These are phyloP conservation scores for Didymella segeticola DNA, from an alignment of 2,329 filamentous ascomycete genomes.

Conservation along the genomic window DNA sequence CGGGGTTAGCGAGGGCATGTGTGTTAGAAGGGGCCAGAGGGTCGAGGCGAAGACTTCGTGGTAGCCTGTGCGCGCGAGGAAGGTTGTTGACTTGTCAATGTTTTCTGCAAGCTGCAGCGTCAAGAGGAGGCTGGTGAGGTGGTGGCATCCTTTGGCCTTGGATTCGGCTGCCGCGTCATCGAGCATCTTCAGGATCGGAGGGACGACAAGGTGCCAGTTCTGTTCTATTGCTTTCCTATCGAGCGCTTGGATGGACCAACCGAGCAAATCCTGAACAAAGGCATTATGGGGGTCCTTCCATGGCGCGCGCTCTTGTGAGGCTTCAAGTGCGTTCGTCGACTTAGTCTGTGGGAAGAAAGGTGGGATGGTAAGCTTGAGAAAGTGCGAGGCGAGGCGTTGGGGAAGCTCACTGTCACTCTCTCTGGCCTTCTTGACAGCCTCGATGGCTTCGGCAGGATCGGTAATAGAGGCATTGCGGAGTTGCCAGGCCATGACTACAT, in stretches of 20 bases:
- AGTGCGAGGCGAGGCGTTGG: conserved; percentile 56
- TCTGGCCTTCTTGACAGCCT: conserved; percentile 51
- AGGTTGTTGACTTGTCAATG: conserved; percentile 47
- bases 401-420: conserved; percentile 59
- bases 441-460: conserved; percentile 59
- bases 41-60: conserved; percentile 72
- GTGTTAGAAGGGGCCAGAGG: conserved; percentile 74
- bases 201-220: conserved; percentile 73
- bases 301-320: conserved; percentile 61
- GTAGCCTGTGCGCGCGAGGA: conserved; percentile 64
- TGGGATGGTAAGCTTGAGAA: conserved; percentile 69
- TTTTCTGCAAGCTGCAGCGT: conserved; percentile 31
- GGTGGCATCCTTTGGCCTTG: conserved; percentile 63
- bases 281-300: conserved; percentile 65
- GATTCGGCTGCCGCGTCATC: conserved; percentile 66
- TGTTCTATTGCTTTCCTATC: conserved; percentile 60
- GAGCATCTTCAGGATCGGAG: conserved; percentile 71
- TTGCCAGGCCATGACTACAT: conserved; percentile 87
- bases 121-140: conserved; percentile 63
- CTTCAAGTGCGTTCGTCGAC: conserved; percentile 56
- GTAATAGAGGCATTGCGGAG: conserved; percentile 74
- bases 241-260: conserved; percentile 64
- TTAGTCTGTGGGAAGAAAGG: conserved; percentile 65
- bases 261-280: conserved; percentile 63
- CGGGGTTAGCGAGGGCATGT: conserved; percentile 77